Base-by-base conservation (phyloP, 495 filamentous ascomycete genomes). In the Lasiosphaeriaceae sp. region DNA sequence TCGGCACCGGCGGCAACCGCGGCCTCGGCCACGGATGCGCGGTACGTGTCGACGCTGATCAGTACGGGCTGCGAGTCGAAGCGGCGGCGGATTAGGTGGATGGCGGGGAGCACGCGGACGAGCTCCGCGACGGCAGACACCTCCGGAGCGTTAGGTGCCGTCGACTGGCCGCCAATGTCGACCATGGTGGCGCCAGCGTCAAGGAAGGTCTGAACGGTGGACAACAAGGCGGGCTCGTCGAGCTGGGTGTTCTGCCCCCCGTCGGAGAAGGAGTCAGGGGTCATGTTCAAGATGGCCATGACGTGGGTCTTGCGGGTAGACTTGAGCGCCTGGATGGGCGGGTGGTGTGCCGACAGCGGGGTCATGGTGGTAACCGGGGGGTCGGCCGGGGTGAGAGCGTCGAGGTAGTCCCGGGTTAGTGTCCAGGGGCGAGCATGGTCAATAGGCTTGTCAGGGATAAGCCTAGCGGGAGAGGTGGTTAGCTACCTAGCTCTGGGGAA, bases 211-310 rank as follows among this genome's bases (percentile, higher is more conserved):
- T 67, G 58, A 31, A 89, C 75, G 11, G 83, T 88, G 29, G 69
- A 60, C 9, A 66, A 39, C 19, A 78, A 58, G 11, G 65, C 60
- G 47, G 58, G 11, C 0, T 61, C 21, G 45, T 50, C 47, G 48
- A 68, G 65, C 12, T 54, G 48, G 43, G 67, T 63, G 72, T 92
- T 79, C 2, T 73, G 63, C 44, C 92, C 93, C 50, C 92, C 94
- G 62, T 97, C 92, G 12, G 92, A 97, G 77, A 97, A 97, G 39
- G 94, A 97, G 77, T 98, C 94, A 11, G 93, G 94, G 1, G 93
- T 97, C 55, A 96, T 77, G 74, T 98, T 98, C 50, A 97, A 79
- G 61, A 98, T 95, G 29, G 90, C 88, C 94, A 98, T 97, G 41
- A 97, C 72, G 52, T 85, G 82, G 2, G 92, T 97, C 45, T 74